A percentile compares a stretch with the other conserved stretches of the same genome.
Evolutionary conservation across 495 filamentous ascomycete genomes (phyloP).

Genomic region (Aspergillus mulundensis): DNA sequence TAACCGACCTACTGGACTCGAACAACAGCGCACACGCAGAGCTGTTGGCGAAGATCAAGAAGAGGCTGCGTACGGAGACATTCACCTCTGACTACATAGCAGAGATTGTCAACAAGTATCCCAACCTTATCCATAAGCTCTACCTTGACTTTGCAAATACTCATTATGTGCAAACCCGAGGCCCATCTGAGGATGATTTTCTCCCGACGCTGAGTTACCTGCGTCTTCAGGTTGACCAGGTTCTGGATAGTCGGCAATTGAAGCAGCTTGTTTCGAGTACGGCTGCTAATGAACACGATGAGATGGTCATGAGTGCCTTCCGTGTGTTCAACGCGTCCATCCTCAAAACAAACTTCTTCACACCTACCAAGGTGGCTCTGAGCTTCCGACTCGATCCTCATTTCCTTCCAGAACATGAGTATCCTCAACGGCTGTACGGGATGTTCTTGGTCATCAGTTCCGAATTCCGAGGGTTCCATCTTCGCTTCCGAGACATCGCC

Average conservation of each 20-base stretch:
- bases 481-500: constrained; percentile 95
- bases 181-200: constrained; percentile 63
- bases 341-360: constrained; percentile 99
- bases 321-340: constrained; percentile 86
- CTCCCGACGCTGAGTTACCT: constrained; percentile 78
- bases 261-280: constrained; percentile 77
- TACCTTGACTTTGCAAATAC: constrained; percentile 90
- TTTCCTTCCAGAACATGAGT: constrained; percentile 89
- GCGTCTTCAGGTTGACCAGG: constrained; percentile 65
- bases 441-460: constrained; percentile 98
- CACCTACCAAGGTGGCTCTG: constrained; percentile 94
- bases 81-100: constrained; percentile 97
- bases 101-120: constrained; percentile 92
- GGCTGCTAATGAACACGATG: constrained; percentile 88
- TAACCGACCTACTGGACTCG: constrained; percentile 74
- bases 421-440: constrained; percentile 88
- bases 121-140: constrained; percentile 78
- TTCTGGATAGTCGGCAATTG: constrained; percentile 73
- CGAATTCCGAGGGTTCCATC: constrained; percentile 94
- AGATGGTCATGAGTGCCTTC: constrained; percentile 98
- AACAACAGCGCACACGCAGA: constrained; percentile 83
- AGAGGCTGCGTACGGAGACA: constrained; percentile 88
- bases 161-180: constrained; percentile 82
- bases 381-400: constrained; percentile 89
- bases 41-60: constrained; percentile 92